Conservation (phyloP, 1,139 yeast species). For the Hemisphaericaspora xylofermentans region DNA sequence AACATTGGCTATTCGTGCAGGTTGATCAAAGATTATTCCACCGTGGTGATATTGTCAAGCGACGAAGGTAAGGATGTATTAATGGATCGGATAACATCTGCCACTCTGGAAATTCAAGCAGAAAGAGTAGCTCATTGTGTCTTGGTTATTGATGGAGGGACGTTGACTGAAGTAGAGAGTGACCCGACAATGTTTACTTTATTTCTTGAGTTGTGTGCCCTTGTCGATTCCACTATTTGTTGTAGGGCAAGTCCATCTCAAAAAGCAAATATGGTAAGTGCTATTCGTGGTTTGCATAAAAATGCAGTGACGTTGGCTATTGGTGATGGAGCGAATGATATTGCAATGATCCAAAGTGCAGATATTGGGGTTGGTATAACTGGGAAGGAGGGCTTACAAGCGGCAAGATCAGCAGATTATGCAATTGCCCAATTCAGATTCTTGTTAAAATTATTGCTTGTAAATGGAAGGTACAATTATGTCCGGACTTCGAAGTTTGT, state of each 20-base stretch:
- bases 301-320: slow-evolving; percentile 85
- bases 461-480: slow-evolving; percentile 95
- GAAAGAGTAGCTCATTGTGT: slow-evolving; percentile 91
- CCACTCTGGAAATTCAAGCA: slow-evolving; percentile 57
- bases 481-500: slow-evolving; percentile 90
- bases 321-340: slow-evolving; percentile 99
- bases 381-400: slow-evolving; percentile 95
- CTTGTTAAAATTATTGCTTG: slow-evolving; percentile 75
- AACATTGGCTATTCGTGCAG: slow-evolving; percentile 95
- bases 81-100: slow-evolving; percentile 55
- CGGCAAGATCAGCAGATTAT: slow-evolving; percentile 92
- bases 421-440: slow-evolving; percentile 93
- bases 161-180: slow-evolving; percentile 67
- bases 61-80: slow-evolving; percentile 55
- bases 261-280: slow-evolving; percentile 83
- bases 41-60: slow-evolving; percentile 71
- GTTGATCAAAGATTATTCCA: slow-evolving; percentile 87
- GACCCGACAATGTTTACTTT: slow-evolving; percentile 70
- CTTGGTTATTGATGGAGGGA: slow-evolving; percentile 88
- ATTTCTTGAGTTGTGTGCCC: slow-evolving; percentile 80
- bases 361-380: slow-evolving; percentile 97
- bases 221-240: slow-evolving; percentile 87
- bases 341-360: slow-evolving; percentile 98
- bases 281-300: slow-evolving; percentile 66
- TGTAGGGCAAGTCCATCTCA: slow-evolving; percentile 98